Base-by-base conservation (phyloP, 139 green algal genomes). In the Chlamydomonas eustigma region DNA sequence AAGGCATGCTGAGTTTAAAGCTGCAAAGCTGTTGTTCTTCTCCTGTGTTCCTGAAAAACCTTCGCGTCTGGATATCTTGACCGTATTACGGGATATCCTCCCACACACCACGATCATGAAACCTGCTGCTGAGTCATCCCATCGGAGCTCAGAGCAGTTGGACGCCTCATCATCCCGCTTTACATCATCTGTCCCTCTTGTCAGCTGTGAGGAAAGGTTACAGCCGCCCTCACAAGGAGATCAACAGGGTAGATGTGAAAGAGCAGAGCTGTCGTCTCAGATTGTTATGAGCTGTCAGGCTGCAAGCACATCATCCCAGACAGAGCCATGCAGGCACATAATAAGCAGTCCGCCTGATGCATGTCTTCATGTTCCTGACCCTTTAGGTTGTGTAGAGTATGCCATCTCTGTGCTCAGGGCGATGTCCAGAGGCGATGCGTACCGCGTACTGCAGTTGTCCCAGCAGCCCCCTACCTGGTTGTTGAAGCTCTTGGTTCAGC, bases 21-120 rank as follows among this genome's bases (percentile, higher is more conserved):
- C 71, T 33, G 64, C 39, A 0, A 64, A 69, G 32, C n/a, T 79
- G 64, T 31, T 83, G 63, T 83, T 83, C 72, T 83, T 83, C 28
- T 72, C 78, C 36, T 83, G 72, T 24, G 12, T 37, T 51, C 35
- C 44, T 33, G 6, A 5, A 36, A 5, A 33, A 22, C 58, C 58
- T 30, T 30, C 58, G 24, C 24, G 24, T 5, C 24, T 32, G 5
- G 58, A 69, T 22, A 32, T 69, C 58, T n/a, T 36, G 24, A 33
- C 24, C 18, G 58, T 69, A 8, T n/a, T 69, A 18, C 44, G 18
- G 18, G 44, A n/a, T n/a, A n/a, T n/a, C n/a, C n/a, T n/a, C n/a
- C n/a, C n/a, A n/a, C n/a, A n/a, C n/a, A n/a, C 58, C 8, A 68
- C 5, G 12, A n/a, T n/a, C n/a, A n/a, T n/a, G n/a, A n/a, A n/a